Percentiles rank a stretch among this genome's conserved stretches.
phyloP scores from a whole-genome alignment of 2,329 filamentous ascomycete species.

The Aspergillus ochraceoroseus region DNA sequence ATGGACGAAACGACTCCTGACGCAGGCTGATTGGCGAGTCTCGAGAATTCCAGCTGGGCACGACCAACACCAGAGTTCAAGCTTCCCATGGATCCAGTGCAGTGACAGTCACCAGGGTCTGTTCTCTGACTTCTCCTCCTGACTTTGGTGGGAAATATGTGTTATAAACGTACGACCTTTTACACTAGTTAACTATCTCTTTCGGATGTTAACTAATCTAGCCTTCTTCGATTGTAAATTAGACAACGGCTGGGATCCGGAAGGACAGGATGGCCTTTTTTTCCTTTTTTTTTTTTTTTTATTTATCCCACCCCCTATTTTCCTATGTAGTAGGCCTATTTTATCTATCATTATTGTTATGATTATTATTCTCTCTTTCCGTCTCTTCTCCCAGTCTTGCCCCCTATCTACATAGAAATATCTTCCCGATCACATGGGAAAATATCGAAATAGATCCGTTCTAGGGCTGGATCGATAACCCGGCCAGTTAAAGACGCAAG shows the following conservation, averaged over 20 bases:
- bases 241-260: slow-evolving; percentile 5
- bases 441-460: neutral
- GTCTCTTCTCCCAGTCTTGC: neutral
- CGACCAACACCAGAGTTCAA: slow-evolving; percentile 24
- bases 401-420: no score
- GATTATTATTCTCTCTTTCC: slow-evolving; percentile 1
- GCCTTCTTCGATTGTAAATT: no score
- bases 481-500: no score
- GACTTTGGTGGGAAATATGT: no score
- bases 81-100: slow-evolving; percentile 18
- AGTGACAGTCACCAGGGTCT: slow-evolving; percentile 15
- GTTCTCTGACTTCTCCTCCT: neutral
- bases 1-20: slow-evolving; percentile 15
- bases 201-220: no score
- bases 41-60: slow-evolving; percentile 21
- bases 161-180: slow-evolving; percentile 8
- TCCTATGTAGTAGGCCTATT: neutral
- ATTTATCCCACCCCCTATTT: neutral
- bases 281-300: neutral
- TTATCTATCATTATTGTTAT: slow-evolving; percentile 6
- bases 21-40: slow-evolving; percentile 18
- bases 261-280: neutral
- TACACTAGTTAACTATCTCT: no score
- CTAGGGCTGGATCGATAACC: slow-evolving; percentile 2
- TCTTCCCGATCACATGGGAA: slow-evolving; percentile 9